Evolutionary conservation across 2,329 filamentous ascomycete genomes (phyloP).

Genomic region (Leptodontidium sp.): DNA sequence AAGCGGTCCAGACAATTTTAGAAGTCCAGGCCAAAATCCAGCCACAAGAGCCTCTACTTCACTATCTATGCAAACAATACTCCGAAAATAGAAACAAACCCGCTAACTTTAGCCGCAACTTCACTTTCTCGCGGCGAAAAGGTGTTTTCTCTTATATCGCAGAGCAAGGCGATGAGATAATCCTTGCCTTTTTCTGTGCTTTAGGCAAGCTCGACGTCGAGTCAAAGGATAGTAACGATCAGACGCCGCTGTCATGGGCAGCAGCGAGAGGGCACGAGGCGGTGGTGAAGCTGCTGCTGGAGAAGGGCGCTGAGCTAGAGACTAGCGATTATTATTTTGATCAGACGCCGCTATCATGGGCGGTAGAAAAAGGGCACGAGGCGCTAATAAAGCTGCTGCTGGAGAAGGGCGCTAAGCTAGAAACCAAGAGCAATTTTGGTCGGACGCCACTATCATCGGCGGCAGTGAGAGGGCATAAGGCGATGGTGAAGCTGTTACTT

Average conservation of each 20-base stretch:
- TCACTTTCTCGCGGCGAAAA: slow-evolving; percentile 21
- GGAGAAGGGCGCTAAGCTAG: background rate
- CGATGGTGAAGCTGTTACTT: background rate
- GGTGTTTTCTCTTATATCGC: slow-evolving; percentile 19
- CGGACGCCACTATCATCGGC: background rate
- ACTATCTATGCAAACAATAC: slow-evolving; percentile 6
- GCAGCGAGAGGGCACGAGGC: background rate
- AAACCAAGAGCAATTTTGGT: background rate
- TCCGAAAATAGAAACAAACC: background rate
- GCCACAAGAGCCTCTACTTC: background rate
- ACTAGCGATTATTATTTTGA: background rate
- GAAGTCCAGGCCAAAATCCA: slow-evolving; percentile 1
- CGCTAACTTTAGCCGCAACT: background rate
- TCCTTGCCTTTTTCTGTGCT: slow-evolving; percentile 24
- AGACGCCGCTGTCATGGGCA: slow-evolving; percentile 1
- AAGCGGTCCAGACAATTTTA: slow-evolving; percentile 42
- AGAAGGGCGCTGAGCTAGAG: background rate
- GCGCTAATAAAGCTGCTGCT: background rate
- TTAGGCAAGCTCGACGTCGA: slow-evolving; percentile 23
- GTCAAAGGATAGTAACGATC: background rate
- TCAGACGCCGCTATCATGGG: slow-evolving; percentile 3
- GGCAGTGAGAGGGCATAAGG: background rate
- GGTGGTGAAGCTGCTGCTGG: background rate
- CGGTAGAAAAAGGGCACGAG: background rate
- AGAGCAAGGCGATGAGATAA: slow-evolving; percentile 27